Base-by-base conservation (phyloP, 192 early-diverging fungal genomes). In the Backusella australiensis region DNA sequence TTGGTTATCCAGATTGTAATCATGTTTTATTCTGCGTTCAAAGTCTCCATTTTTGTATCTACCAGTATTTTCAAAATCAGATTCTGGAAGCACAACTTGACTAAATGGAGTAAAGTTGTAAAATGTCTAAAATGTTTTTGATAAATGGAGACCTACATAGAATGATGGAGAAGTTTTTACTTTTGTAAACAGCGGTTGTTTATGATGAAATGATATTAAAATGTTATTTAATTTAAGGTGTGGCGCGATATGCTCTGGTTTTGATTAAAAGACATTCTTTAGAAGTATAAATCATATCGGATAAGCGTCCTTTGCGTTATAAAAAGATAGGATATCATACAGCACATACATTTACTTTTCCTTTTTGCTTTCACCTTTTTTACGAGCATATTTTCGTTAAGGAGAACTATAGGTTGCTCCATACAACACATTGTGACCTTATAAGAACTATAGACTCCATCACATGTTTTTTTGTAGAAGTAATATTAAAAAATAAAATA, bases 201-300 rank as follows among this genome's bases (percentile, higher is more conserved):
- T 29, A 63, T 6, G 21, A 21, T 53, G 21, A 29, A 26, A 29
- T 63, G 23, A 4, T 63, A 26, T 63, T 63, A 29, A 63, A 23
- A 63, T 29, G 9, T 11, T 63, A 29, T 29, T 63, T 63, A 63
- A 63, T 63, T 63, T 63, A 63, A 29, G 12, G 23, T 63, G 56
- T 63, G 56, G 56, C 56, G 56, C 26, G 56, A 63, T 63, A 63
- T 63, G 26, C 3, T 63, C 56, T 63, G 23, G 56, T 63, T 63
- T 63, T 29, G 56, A 63, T 63, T 63, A 63, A 63, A 63, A 63
- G 56, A 4, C 56, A 63, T 63, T 63, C 56, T 29, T 63, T 49
- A 49, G 17, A 49, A 19, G 5, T n/a, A 49, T 49, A 12, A 63
- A 26, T 9, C 56, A 63, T 26, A 26, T 26, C 12, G 21, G 12